Base-by-base conservation (phyloP, 495 filamentous ascomycete genomes). In the Glarea lozoyensis region DNA sequence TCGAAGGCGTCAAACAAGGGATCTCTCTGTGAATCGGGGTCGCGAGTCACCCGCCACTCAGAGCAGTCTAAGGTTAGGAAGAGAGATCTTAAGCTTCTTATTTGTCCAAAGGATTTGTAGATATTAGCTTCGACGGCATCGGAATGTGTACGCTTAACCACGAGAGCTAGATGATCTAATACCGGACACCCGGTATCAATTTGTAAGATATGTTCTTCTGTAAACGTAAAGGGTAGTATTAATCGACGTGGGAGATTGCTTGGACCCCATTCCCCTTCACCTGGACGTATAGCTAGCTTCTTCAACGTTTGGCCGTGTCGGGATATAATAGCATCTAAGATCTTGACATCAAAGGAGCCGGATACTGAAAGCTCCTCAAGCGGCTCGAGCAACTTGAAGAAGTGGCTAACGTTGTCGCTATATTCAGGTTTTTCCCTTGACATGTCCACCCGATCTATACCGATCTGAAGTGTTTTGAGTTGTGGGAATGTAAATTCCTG, bases 161-260 rank as follows among this genome's bases (percentile, higher is more conserved):
- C 17, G 15, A 37, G 15, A 19, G 35, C 35, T 19, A 37, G 35
- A 6, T 18, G 15, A 13, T 37, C 10, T 19, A 37, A 37, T 18
- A 37, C 7, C 35, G 35, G 35, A 37, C 35, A 37, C 17, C 22
- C 15, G 22, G 35, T 19, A 19, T 37, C 15, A 37, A 37, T 37
- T 18, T 37, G 35, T 19, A 37, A 37, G 22, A 37, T 37, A 20
- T 37, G 35, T 5, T 37, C 35, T 19, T 37, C n/a, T 37, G 35
- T 37, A 37, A 37, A 37, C 22, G 35, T 37, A 11, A 44, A 22
- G 4, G 10, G 10, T 11, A 32, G 10, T 30, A 62, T 54, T 42
- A 59, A 43, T 29, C 25, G 25, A 29, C 7, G 7, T 29, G 7
- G 25, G n/a, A n/a, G 25, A 7, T 29, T n/a, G 7, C n/a, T n/a